phyloP scores from a whole-genome alignment of 2,329 filamentous ascomycete species.

The Meredithiella fracta region DNA sequence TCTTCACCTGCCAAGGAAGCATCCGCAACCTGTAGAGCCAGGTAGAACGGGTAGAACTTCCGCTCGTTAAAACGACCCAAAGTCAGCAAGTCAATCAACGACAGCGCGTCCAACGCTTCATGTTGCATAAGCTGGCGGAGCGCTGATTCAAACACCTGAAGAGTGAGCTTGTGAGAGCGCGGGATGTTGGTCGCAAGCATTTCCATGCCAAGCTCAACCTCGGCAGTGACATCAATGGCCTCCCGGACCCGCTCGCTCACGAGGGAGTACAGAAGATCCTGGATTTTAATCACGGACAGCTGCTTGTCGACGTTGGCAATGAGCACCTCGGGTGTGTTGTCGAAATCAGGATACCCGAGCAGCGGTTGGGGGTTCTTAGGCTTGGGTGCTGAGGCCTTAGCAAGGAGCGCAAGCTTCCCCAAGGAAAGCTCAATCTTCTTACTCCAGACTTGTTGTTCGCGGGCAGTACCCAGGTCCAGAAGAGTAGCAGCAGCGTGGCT shows the following conservation, averaged over 20 bases:
- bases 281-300: slow-evolving; percentile 57
- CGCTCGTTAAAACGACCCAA: slow-evolving; percentile 34
- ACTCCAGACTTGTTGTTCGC: slow-evolving; percentile 72
- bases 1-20: slow-evolving; percentile 38
- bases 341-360: slow-evolving; percentile 17
- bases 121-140: slow-evolving; percentile 56
- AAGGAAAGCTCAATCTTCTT: slow-evolving; percentile 87
- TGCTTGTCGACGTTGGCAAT: slow-evolving; percentile 43
- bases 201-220: slow-evolving; percentile 58
- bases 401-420: slow-evolving; percentile 64
- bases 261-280: slow-evolving; percentile 59
- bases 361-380: slow-evolving; percentile 17
- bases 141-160: slow-evolving; percentile 52
- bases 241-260: slow-evolving; percentile 41
- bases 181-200: slow-evolving; percentile 41
- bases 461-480: slow-evolving; percentile 48
- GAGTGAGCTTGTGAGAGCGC: slow-evolving; percentile 47
- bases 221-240: slow-evolving; percentile 66
- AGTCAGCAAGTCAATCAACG: slow-evolving; percentile 61
- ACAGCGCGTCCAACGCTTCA: slow-evolving; percentile 49
- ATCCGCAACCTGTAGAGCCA: slow-evolving; percentile 48
- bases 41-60: slow-evolving; percentile 46
- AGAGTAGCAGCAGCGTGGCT: slow-evolving; percentile 56
- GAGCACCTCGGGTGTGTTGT: slow-evolving; percentile 23
- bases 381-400: slow-evolving; percentile 30